Percentiles rank a stretch among this genome's conserved stretches.
Evolutionary conservation across 306 rosid species (phyloP).

Genomic region (Vicia sativa): DNA sequence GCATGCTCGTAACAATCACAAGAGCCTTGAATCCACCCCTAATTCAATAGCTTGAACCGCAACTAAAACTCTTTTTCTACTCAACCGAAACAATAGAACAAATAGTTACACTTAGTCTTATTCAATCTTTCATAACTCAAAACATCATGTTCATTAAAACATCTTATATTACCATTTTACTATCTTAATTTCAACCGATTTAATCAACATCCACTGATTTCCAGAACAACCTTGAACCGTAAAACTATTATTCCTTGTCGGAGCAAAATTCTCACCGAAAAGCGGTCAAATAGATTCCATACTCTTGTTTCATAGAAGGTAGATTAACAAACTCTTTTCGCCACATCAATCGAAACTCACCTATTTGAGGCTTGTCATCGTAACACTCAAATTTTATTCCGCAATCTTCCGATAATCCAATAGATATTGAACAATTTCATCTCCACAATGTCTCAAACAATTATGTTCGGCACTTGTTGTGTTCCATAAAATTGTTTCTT

Average conservation of each 20-base stretch:
- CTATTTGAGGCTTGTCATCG: slow-evolving; percentile 30
- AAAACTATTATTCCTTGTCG: slow-evolving; percentile 54
- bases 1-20: slow-evolving; percentile 46
- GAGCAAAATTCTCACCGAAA: slow-evolving; percentile 45
- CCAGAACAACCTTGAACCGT: slow-evolving; percentile 57
- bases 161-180: slow-evolving; percentile 45
- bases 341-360: slow-evolving; percentile 53
- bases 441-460: slow-evolving; percentile 44
- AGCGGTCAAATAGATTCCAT: slow-evolving; percentile 41
- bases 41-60: slow-evolving; percentile 62
- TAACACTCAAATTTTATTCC: slow-evolving; percentile 45
- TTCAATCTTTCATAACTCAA: slow-evolving; percentile 9
- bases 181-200: not conserved
- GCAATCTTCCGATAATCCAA: slow-evolving; percentile 61
- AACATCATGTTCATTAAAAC: slow-evolving; percentile 44
- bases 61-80: slow-evolving; percentile 39
- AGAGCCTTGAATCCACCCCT: slow-evolving; percentile 62
- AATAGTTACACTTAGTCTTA: slow-evolving; percentile 33
- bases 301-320: slow-evolving; percentile 58
- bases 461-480: slow-evolving; percentile 37
- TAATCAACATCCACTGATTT: no score
- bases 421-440: slow-evolving; percentile 47
- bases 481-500: not conserved
- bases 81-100: slow-evolving; percentile 58
- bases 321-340: slow-evolving; percentile 53